Conservation (phyloP, 352 stramenopile species). For the Halophytophthora batemanensis region DNA sequence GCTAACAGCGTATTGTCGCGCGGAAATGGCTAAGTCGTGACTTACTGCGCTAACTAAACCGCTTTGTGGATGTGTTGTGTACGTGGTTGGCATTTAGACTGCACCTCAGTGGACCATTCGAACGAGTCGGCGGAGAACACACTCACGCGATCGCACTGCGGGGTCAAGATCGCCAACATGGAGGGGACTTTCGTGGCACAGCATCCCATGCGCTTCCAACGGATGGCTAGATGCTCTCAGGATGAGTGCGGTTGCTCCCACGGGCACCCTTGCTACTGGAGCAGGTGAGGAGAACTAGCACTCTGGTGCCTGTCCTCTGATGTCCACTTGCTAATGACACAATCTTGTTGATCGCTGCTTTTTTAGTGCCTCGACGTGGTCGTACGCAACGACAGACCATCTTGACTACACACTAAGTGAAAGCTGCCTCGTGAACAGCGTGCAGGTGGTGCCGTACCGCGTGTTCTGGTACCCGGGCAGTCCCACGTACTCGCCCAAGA, state of each 20-base stretch:
- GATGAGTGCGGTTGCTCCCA: conserved; percentile 67
- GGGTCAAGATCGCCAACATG: conserved; percentile 32
- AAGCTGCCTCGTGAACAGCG: conserved; percentile 36
- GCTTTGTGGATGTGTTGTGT: neutral
- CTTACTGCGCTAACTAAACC: neutral
- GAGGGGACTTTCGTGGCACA: conserved; percentile 21
- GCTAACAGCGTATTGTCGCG: neutral
- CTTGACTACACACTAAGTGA: conserved; percentile 60
- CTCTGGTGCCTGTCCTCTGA: conserved; percentile 5
- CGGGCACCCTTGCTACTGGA: conserved; percentile 74
- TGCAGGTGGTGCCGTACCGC: conserved; percentile 70
- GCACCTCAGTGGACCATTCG: conserved; percentile 45
- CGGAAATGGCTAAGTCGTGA: neutral
- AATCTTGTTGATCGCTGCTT: conserved; percentile 6
- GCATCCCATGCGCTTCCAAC: conserved; percentile 32
- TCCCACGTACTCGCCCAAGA: conserved; percentile 61
- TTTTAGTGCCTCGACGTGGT: conserved; percentile 38
- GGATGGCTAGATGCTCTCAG: conserved; percentile 45
- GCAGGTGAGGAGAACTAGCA: conserved; percentile 40
- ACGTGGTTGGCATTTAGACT: conserved; percentile 18
- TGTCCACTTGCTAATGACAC: neutral
- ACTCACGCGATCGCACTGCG: conserved; percentile 38
- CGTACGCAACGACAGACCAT: conserved; percentile 38
- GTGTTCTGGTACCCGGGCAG: conserved; percentile 75
- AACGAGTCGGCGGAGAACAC: conserved; percentile 52